Conservation (phyloP, 2,329 filamentous ascomycete genomes). For the Tolypocladium album region DNA sequence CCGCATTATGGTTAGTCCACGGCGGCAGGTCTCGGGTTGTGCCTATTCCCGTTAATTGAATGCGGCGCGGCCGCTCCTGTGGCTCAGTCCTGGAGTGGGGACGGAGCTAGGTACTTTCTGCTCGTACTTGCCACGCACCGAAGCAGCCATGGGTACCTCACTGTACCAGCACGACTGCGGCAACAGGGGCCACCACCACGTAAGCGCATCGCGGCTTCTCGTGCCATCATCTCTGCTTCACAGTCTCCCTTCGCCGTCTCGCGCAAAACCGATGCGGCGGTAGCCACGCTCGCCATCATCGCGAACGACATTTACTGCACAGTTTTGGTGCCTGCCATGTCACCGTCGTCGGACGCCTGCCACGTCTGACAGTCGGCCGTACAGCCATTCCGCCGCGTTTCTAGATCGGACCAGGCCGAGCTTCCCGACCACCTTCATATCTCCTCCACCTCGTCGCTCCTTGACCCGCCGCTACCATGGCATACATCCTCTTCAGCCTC, state of each 20-base stretch:
- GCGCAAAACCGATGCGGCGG: neutral
- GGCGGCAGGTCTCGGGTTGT: slow-evolving; percentile 4
- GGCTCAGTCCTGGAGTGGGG: neutral
- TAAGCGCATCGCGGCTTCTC: neutral
- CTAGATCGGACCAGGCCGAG: neutral
- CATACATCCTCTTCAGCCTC: slow-evolving; percentile 69
- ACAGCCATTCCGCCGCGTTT: neutral
- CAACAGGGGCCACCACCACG: neutral
- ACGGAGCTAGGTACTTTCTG: neutral
- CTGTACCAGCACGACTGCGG: neutral
- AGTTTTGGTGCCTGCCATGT: slow-evolving; percentile 4
- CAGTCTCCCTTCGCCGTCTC: neutral
- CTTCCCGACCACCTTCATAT: neutral
- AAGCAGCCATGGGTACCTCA: neutral
- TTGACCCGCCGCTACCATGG: slow-evolving; percentile 42
- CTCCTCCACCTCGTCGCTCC: neutral
- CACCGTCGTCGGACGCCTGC: neutral
- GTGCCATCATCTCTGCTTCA: neutral
- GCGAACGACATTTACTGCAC: neutral
- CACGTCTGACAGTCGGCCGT: slow-evolving; percentile 1
- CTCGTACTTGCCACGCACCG: neutral
- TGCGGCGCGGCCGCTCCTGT: slow-evolving; percentile 2
- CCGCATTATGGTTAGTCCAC: slow-evolving; percentile 16
- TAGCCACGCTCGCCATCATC: neutral
- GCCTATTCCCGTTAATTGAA: slow-evolving; percentile 11